Percentiles rank a stretch among this genome's conserved stretches.
Conservation (phyloP, 208 protist genomes). For the Angomonas ambiguus region DNA sequence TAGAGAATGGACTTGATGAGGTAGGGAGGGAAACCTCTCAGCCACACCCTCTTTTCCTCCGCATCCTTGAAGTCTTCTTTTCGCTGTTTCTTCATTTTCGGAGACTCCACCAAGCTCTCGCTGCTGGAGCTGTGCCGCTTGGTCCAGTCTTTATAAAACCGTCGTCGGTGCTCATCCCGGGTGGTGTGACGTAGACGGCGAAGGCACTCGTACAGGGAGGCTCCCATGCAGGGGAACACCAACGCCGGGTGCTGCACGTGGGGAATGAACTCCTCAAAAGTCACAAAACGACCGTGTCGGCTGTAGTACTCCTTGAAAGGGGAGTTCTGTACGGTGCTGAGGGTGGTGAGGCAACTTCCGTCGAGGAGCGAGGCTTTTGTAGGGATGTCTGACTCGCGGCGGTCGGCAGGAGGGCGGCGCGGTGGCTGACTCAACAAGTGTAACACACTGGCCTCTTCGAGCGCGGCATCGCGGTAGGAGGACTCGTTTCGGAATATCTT, state of each 20-base stretch:
- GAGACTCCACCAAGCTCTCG: neutral
- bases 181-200: constrained; percentile 24
- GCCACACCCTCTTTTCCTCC: constrained; percentile 25
- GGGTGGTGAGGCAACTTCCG: constrained; percentile 27
- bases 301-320: constrained; percentile 35
- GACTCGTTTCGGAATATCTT: constrained; percentile 78
- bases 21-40: constrained; percentile 50
- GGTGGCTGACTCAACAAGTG: constrained; percentile 23
- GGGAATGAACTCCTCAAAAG: constrained; percentile 51
- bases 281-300: constrained; percentile 53
- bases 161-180: neutral
- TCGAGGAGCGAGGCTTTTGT: constrained; percentile 20
- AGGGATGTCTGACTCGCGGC: constrained; percentile 1
- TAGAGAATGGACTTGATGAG: constrained; percentile 58
- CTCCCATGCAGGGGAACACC: constrained; percentile 63
- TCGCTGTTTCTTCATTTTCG: neutral
- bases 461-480: constrained; percentile 63
- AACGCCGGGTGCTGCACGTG: constrained; percentile 73
- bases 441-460: constrained; percentile 63
- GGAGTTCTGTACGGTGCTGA: constrained; percentile 28
- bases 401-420: constrained; percentile 19
- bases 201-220: constrained; percentile 57
- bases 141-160: neutral
- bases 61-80: constrained; percentile 3
- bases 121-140: neutral